Conservation (phyloP, 1,284 basidiomycete genomes). For the Acaromyces ingoldii region DNA sequence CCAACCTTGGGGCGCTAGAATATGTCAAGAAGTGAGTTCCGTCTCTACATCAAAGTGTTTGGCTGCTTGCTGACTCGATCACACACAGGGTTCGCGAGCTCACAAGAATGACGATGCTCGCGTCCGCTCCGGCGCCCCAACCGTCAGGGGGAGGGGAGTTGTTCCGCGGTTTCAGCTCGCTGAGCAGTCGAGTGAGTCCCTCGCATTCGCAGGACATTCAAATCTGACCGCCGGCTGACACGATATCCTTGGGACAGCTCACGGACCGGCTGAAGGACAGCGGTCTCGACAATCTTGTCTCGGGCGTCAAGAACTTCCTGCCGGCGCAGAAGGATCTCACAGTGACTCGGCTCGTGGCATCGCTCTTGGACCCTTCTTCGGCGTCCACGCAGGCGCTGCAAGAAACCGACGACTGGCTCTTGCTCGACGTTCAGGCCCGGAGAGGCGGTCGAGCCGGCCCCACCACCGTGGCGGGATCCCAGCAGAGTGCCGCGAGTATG, state of each 20-base stretch:
- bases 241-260: constrained; percentile 15
- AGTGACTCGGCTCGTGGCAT: constrained; percentile 86
- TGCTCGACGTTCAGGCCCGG: constrained; percentile 71
- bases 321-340: constrained; percentile 90
- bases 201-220: neutral
- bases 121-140: constrained; percentile 66
- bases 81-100: constrained; percentile 70
- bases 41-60: neutral
- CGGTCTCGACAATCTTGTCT: constrained; percentile 85
- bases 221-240: constrained; percentile 11
- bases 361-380: constrained; percentile 89
- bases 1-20: constrained; percentile 80
- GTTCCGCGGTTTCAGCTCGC: constrained; percentile 83
- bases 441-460: constrained; percentile 18
- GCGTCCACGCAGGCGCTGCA: constrained; percentile 86
- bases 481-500: neutral
- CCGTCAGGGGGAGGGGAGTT: constrained; percentile 58
- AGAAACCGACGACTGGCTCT: constrained; percentile 93
- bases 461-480: constrained; percentile 10
- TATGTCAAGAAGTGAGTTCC: constrained; percentile 74
- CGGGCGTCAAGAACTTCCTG: constrained; percentile 96
- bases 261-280: constrained; percentile 91
- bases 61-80: neutral
- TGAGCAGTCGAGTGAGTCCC: constrained; percentile 73
- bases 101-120: constrained; percentile 79